These are phyloP conservation scores for Sphagnum magellanicum DNA, from an alignment of 228 moss, liverwort and hornwort genomes.

Conservation along the genomic window DNA sequence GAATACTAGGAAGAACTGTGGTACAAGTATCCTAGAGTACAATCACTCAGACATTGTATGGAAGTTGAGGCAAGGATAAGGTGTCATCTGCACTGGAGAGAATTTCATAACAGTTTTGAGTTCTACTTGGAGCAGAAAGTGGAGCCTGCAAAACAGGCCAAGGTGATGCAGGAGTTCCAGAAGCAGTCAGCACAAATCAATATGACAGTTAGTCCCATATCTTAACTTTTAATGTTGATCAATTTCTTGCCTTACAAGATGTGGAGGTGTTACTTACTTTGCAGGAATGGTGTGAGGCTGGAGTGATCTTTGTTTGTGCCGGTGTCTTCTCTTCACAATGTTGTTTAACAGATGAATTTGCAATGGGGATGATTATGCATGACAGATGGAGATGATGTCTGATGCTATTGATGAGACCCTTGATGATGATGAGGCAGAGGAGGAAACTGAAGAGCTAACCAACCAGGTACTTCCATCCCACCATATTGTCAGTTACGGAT, in stretches of 20 bases:
- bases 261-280: too few species aligned
- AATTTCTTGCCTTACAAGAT: too few species aligned
- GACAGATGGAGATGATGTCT: conserved; percentile 98
- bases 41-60: too few species aligned
- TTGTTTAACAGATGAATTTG: neutral
- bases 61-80: too few species aligned
- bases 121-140: conserved; percentile 60
- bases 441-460: conserved; percentile 96
- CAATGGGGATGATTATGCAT: neutral
- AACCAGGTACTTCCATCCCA: conserved; percentile 50
- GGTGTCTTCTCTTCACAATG: neutral
- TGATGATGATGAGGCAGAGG: conserved; percentile 94
- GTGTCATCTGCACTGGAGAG: too few species aligned
- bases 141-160: conserved; percentile 95
- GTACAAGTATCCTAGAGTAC: too few species aligned
- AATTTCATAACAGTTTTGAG: neutral
- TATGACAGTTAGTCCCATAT: conserved; percentile 63
- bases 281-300: too few species aligned
- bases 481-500: too few species aligned
- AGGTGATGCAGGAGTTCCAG: conserved; percentile 97
- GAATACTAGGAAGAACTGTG: too few species aligned
- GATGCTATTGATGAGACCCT: conserved; percentile 97
- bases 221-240: too few species aligned
- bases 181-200: conserved; percentile 96
- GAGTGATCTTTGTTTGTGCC: too few species aligned